These are phyloP conservation scores for Amaranthus cruentus DNA, from an alignment of 148 eudicot species.

Conservation along the genomic window DNA sequence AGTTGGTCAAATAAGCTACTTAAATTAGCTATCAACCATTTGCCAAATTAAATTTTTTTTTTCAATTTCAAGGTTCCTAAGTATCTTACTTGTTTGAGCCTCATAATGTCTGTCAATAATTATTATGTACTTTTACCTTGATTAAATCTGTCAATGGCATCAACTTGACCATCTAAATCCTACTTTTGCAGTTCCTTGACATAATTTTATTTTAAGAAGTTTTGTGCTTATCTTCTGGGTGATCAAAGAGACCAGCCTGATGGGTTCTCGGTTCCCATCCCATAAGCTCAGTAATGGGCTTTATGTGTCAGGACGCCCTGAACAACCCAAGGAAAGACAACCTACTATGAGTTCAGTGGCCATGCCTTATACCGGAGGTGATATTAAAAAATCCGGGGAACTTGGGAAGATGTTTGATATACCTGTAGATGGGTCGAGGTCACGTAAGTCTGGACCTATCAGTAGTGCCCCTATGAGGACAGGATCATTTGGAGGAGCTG, in stretches of 20 bases:
- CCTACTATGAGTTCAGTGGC: conserved; percentile 92
- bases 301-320: conserved; percentile 85
- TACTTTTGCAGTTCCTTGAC: conserved; percentile 21
- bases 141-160: neutral
- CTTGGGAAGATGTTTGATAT: conserved; percentile 94
- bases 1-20: no score
- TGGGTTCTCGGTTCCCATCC: conserved; percentile 90
- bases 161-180: conserved; percentile 19
- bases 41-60: neutral
- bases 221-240: conserved; percentile 23
- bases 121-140: neutral
- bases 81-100: neutral
- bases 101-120: conserved; percentile 5
- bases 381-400: conserved; percentile 90
- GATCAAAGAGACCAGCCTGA: conserved; percentile 26
- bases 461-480: conserved; percentile 64
- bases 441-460: conserved; percentile 82
- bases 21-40: neutral
- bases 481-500: conserved; percentile 73
- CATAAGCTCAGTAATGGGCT: conserved; percentile 94
- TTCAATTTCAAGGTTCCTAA: neutral
- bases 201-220: conserved; percentile 10
- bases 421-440: conserved; percentile 61
- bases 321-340: conserved; percentile 86
- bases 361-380: conserved; percentile 95